phyloP scores from a whole-genome alignment of 768 basidiomycete species.

The Auricularia auricula-judae region DNA sequence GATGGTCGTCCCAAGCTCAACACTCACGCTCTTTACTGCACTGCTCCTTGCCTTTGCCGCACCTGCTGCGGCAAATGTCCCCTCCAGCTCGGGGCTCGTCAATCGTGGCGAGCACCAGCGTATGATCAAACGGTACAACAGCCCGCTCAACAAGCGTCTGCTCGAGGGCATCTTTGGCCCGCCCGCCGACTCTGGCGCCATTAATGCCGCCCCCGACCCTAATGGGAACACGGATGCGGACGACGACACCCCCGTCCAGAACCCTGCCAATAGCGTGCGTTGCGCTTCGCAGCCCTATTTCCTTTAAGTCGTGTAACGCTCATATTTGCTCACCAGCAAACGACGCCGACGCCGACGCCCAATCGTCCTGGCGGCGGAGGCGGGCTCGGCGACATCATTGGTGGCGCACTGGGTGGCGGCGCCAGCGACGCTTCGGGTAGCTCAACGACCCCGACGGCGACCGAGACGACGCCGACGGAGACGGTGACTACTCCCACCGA shows the following conservation, averaged over 20 bases:
- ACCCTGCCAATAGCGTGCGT: too few relatives aligned
- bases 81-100: constrained; percentile 20
- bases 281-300: too few relatives aligned
- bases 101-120: constrained; percentile 51
- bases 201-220: constrained; percentile 10
- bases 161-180: not conserved
- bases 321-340: not conserved
- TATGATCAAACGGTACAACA: constrained; percentile 53
- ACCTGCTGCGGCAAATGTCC: constrained; percentile 35
- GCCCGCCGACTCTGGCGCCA: constrained; percentile 2
- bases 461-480: not conserved
- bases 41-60: constrained; percentile 39
- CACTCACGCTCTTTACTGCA: constrained; percentile 31
- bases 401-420: not conserved
- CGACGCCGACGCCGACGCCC: not conserved
- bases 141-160: constrained; percentile 11
- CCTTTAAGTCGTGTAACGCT: too few relatives aligned
- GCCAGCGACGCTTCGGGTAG: not conserved
- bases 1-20: not conserved
- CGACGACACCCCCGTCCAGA: not conserved
- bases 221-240: constrained; percentile 9
- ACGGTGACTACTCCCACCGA: not conserved
- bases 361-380: not conserved
- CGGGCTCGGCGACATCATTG: not conserved
- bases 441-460: not conserved